Conservation (phyloP, 345 rosid species). For the Aegle marmelos region DNA sequence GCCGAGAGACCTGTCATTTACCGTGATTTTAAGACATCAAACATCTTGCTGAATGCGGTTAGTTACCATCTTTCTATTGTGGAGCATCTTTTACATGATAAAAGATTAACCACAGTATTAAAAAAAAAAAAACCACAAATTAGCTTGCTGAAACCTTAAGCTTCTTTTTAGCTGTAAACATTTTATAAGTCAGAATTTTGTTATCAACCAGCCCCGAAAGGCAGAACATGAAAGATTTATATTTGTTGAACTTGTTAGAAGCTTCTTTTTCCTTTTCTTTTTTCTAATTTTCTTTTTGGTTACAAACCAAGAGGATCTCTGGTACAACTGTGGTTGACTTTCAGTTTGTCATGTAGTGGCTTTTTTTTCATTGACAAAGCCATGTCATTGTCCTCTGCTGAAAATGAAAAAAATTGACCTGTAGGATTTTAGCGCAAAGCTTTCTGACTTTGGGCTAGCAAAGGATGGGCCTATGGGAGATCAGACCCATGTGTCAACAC, state of each 20-base stretch:
- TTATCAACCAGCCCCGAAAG: background rate
- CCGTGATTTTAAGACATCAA: constrained; percentile 97
- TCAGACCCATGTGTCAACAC: constrained; percentile 97
- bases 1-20: constrained; percentile 87
- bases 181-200: background rate
- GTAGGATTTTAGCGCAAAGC: constrained; percentile 87
- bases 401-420: constrained; percentile 24
- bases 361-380: background rate
- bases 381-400: constrained; percentile 20
- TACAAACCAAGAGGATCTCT: background rate
- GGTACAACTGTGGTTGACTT: constrained; percentile 2
- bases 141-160: constrained; percentile 1
- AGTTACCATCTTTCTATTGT: constrained; percentile 22
- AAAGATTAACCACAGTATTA: background rate
- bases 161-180: background rate
- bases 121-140: background rate
- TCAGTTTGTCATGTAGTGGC: background rate
- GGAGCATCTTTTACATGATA: no score
- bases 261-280: background rate
- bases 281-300: background rate
- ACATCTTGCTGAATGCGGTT: constrained; percentile 84
- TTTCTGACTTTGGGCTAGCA: constrained; percentile 95
- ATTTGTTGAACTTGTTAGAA: background rate
- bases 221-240: background rate
- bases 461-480: constrained; percentile 99